Conservation (phyloP, 345 rosid species). For the Syzygium jambos region DNA sequence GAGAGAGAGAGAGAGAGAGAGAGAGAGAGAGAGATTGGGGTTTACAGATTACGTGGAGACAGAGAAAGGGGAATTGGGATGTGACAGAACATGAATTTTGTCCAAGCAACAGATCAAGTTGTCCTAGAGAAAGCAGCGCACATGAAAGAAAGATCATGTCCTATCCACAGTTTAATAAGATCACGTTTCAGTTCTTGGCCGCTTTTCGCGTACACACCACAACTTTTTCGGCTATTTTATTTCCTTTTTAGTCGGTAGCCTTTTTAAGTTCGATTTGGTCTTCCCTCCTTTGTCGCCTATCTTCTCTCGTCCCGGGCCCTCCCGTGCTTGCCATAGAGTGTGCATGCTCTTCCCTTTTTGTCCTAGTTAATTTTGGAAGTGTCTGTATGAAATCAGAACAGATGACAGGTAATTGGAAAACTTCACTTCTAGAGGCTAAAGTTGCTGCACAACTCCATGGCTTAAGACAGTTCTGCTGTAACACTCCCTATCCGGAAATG, state of each 20-base stretch:
- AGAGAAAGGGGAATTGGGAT: not conserved
- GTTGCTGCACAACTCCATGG: not conserved
- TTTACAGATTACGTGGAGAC: not conserved
- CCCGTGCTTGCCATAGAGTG: not conserved
- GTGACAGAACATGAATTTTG: not conserved
- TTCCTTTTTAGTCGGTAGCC: not conserved
- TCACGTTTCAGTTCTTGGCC: not conserved
- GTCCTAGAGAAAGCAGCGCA: not conserved
- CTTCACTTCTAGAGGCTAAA: not conserved
- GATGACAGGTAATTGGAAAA: not conserved
- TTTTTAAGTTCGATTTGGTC: not conserved
- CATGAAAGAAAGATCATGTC: not conserved
- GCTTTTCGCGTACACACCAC: not conserved
- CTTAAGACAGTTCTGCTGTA: not conserved
- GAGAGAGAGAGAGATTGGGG: not conserved
- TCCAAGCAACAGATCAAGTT: not conserved
- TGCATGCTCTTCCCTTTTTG: not conserved
- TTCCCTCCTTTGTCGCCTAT: not conserved
- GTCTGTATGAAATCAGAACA: not conserved
- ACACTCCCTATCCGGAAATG: not conserved
- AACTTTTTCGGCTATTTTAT: not conserved
- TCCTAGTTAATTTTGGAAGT: not conserved
- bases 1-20: not conserved
- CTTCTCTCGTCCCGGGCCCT: not conserved
- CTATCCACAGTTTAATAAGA: not conserved